These are phyloP conservation scores for Babesia ovis DNA, from an alignment of 169 alveolate genomes.

Conservation along the genomic window DNA sequence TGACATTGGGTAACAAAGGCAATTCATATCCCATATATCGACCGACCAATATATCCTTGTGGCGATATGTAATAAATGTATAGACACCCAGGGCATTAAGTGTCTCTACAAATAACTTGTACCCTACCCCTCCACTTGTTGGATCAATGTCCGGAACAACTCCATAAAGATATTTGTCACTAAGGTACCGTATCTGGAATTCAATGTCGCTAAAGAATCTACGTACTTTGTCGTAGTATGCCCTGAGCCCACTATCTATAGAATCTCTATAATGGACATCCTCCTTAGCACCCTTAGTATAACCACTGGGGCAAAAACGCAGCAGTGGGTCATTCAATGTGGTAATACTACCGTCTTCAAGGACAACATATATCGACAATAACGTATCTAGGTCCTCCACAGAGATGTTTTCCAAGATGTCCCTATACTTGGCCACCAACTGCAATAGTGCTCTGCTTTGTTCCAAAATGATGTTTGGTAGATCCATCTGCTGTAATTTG, in stretches of 20 bases:
- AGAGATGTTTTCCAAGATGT: background rate
- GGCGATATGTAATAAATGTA: background rate
- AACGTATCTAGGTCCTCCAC: background rate
- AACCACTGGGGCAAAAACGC: conserved; percentile 2
- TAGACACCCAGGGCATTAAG: conserved; percentile 6
- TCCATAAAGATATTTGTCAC: conserved; percentile 10
- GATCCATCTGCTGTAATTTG: background rate
- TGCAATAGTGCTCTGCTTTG: conserved; percentile 6
- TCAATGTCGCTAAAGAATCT: background rate
- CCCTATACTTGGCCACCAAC: background rate
- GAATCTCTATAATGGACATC: background rate
- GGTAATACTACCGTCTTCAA: background rate
- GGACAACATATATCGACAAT: background rate
- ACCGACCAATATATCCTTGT: too few species aligned
- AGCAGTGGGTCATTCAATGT: background rate
- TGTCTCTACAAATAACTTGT: background rate
- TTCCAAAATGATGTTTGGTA: background rate
- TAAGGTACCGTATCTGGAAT: background rate
- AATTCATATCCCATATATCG: too few species aligned
- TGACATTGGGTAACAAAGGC: background rate
- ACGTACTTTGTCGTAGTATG: conserved; percentile 1
- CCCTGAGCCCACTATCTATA: background rate
- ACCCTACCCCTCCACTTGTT: background rate
- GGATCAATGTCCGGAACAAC: background rate
- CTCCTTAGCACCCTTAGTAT: background rate